Evolutionary conservation across 768 basidiomycete genomes (phyloP), one percentile per base, ranked within the genome.

Genomic region (Psilocybe sp.): DNA sequence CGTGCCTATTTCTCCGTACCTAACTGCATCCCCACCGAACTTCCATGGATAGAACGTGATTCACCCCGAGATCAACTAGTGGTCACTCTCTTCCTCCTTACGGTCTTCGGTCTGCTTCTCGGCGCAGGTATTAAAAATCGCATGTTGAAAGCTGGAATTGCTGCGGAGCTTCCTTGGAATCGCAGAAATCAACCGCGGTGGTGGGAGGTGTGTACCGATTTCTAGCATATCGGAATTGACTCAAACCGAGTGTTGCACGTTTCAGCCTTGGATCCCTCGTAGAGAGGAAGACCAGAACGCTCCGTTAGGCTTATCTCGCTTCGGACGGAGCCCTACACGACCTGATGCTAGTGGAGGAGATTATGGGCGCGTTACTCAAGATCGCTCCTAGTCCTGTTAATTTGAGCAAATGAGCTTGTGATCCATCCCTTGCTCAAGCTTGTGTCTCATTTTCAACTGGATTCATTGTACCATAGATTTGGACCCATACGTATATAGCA

Each of bases 51-150:
- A 96, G 93, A 95, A 73, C 82, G 94, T 53, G 93, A 96, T 73
- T 94, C 91, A 15, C 94, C 94, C n/a, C 72, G 93, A 65, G 94
- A 97, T 70, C 93, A 96, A 63, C 76, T 95, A 23, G 87, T 96
- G 31, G 94, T 96, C 40, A 93, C 92, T 14, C 74, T 95, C 45
- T 97, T 96, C 73, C 74, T 96, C 23, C 70, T 97, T 55, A 89
- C 85, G 28, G 86, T 97, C 20, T 86, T 95, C 58, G 92, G 91
- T 16, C 78, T 96, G 49, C 71, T 96, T 38, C 73, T 96, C 19
- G 86, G 82, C 44, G 91, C 92, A 32, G 91, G 91, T 12, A 81
- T 96, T 61, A 90, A 88, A 72, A 84, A 75, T 58, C 80, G 88
- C 53, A 88, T 93, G 81, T 62, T 85, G 51, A 89, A 86, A 64